Base-by-base conservation (phyloP, 257 asterid genomes). In the Rehmannia glutinosa region DNA sequence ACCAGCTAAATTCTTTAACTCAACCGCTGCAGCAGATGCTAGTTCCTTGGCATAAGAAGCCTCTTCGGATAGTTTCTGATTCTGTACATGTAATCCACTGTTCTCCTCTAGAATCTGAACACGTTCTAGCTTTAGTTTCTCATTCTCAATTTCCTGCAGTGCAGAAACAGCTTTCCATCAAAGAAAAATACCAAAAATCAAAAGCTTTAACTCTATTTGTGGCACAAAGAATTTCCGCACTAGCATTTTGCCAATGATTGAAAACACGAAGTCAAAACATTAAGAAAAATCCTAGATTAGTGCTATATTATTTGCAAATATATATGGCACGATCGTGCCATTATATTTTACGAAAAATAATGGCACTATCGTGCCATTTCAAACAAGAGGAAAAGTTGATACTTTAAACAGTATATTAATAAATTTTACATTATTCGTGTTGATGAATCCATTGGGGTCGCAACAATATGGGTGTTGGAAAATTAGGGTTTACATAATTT, bases 1-100 rank as follows among this genome's bases (percentile, higher is more conserved):
- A 50, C 91, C 86, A 25, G 99, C 96, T 73, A 94, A 78, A 77
- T 71, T 91, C 81, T 94, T 94, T 58, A 94, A 80, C 72, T 94
- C 99, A 36, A 84, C 87, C 2, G 98, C 99, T 50, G 99, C 99
- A 60, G 98, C 99, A 69, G 99, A 89, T 65, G 99, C 99, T 68
- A 94, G 78, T 75, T 91, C 99, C 80, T 91, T 94, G 27, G 99
- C 99, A 53, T 94, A 94, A 51, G 96, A 89, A 59, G 95, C 96
- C 83, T 91, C 99, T 74, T 94, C 96, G 0, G 96, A 85, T 56
- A 94, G 72, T 79, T 91, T 94, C 82, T 85, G 95, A 64, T 89
- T 91, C 69, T 91, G 98, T 45, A 91, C 91, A 24, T 76, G 83
- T 45, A 91, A 64, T 23, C 97, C 97, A 64, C 96, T 94, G 39